Evolutionary conservation across 768 basidiomycete species (phyloP).

Genomic region (Lentinula detonsa): DNA sequence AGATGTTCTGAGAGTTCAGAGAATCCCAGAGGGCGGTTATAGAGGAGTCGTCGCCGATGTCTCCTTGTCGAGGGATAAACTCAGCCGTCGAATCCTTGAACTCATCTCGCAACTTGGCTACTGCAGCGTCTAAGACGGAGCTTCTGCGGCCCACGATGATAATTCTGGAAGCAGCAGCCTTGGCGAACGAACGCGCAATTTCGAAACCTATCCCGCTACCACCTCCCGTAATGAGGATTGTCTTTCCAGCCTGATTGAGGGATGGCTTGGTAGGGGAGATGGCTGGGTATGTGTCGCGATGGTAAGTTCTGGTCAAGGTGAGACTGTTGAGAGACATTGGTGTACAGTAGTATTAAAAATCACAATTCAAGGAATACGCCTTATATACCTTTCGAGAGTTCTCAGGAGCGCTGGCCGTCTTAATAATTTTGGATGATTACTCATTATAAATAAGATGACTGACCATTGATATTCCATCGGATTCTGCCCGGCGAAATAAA

Average conservation of each 20-base stretch:
- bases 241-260: neutral
- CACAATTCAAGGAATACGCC: neutral
- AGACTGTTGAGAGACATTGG: neutral
- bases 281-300: neutral
- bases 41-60: neutral
- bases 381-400: no score
- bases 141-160: neutral
- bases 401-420: no score
- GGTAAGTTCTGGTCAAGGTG: neutral
- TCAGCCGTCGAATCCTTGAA: neutral
- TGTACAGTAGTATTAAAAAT: neutral
- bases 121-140: neutral
- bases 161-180: neutral
- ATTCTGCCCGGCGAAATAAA: no score
- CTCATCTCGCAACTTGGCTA: neutral
- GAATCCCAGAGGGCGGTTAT: neutral
- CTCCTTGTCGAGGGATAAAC: neutral
- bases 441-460: no score
- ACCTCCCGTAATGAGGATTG: neutral
- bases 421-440: no score
- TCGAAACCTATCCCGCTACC: slow-evolving; percentile 2
- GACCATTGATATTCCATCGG: no score
- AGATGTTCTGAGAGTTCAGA: neutral
- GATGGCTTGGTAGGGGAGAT: neutral
- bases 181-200: neutral